Evolutionary conservation across 1,284 basidiomycete genomes (phyloP), one percentile per base, ranked within the genome.

Genomic region (Ceratorhiza oryzae-sativae): DNA sequence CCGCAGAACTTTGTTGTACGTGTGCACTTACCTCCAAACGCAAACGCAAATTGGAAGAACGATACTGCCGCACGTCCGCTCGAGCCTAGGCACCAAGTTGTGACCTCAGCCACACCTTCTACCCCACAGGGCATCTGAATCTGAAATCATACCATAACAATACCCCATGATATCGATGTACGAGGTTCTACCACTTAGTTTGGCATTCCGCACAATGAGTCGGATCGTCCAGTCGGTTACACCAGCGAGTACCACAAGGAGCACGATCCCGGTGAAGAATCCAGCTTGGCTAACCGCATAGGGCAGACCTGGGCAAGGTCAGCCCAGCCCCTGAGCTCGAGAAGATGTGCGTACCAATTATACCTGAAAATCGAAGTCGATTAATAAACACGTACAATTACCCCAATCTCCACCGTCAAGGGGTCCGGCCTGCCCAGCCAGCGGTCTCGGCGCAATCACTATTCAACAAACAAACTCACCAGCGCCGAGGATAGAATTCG

Each of bases 201-300:
- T 99, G 39, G 95, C 96, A 79, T 98, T 98, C 76, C 96, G 81
- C 45, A 96, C 91, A 68, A 98, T 97, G 39, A 99, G 87, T 13
- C 96, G 90, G 73, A 99, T 98, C 2, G 97, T 99, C 97, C 97
- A 99, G 81, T 98, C 96, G 12, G 97, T 98, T 46, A 97, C 86
- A 27, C 82, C 86, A 53, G 93, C 95, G 13, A 99, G 84, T 6
- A 89, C 80, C 25, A 96, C 83, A 15, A 99, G 86, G 1, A 99
- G 86, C 9, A 90, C 67, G 13, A 98, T 81, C 5, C 97, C 97
- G 0, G 88, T 89, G 73, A 98, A 86, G 81, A 98, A 96, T 1
- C 96, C 96, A 27, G 96, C 94, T 83, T 97, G 92, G 76, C 90
- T 89, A 73, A 98, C 83, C 41, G 96, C 95, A 79, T 98, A 98